Evolutionary conservation across 768 basidiomycete genomes (phyloP), one percentile per base, ranked within the genome.

Genomic region (Mycena maculata): DNA sequence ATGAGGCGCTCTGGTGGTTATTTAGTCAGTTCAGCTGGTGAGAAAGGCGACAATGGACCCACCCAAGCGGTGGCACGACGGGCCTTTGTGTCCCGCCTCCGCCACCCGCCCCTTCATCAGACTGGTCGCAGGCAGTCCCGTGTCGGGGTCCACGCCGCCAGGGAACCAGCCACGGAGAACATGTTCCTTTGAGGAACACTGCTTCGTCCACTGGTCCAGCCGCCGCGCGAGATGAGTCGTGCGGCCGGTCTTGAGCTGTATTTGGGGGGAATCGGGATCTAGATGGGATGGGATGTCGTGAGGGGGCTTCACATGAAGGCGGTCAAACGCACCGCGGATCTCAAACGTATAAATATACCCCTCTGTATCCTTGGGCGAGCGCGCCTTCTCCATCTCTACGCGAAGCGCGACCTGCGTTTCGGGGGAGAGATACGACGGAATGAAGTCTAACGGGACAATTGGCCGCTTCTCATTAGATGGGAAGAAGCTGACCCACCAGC

Each of bases 271-370:
- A 10, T 63, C 61, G 20, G 76, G 74, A 55, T 73, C 73, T 67
- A 9, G 25, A 60, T 54, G 31, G 13, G n/a, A 16, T 11, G 22
- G n/a, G 16, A 3, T 56, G 20, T 65, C 53, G 13, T 36, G 20
- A 12, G 8, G 23, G 1, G 11, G 22, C 27, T 22, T 23, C 25
- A 47, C n/a, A 44, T 8, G n/a, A 47, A 18, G 50, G 8, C 48
- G 23, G 20, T 52, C n/a, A 33, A 30, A 41, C 44, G 48, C 75
- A 92, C 92, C 90, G 75, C 88, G 84, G 62, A 95, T 91, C 76
- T 94, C 91, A 74, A 90, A 95, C 0, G 88, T 86, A 70, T 95
- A 95, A 54, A 95, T 94, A 72, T 92, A 94, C 0, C 94, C 94
- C 6, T 85, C 80, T 22, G 83, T 85, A 69, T 95, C 93, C 11